phyloP scores from a whole-genome alignment of 73 alveolate species.

The Tetrahymena thermophila region DNA sequence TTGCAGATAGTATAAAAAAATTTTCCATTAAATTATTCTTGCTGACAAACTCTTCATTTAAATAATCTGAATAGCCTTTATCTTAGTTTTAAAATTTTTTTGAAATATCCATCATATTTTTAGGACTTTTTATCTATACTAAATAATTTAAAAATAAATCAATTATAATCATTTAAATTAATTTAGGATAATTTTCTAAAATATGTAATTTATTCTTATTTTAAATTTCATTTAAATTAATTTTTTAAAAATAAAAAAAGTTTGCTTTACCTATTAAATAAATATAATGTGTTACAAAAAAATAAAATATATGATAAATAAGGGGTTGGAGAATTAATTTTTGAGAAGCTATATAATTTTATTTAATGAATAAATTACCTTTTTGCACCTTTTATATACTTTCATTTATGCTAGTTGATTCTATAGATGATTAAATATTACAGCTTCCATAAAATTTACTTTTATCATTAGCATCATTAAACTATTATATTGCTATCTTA shows the following conservation, averaged over 20 bases:
- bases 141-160: not conserved
- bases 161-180: not conserved
- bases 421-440: not conserved
- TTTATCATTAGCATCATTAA: not conserved
- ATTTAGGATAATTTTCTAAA: too few relatives aligned
- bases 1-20: not conserved
- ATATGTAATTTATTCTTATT: too few relatives aligned
- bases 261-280: too few relatives aligned
- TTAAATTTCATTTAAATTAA: too few relatives aligned
- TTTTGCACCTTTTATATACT: not conserved
- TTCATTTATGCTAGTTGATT: not conserved
- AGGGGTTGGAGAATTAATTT: too few relatives aligned
- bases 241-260: too few relatives aligned
- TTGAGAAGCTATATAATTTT: not conserved
- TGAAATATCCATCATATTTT: not conserved
- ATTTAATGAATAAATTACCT: not conserved
- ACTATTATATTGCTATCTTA: not conserved
- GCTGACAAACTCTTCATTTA: not conserved
- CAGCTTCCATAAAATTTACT: not conserved
- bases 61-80: not conserved
- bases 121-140: not conserved
- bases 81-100: not conserved
- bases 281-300: too few relatives aligned
- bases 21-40: not conserved
- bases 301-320: too few relatives aligned